Evolutionary conservation across 306 rosid genomes (phyloP).

Genomic region (Pterocarpus santalinus): DNA sequence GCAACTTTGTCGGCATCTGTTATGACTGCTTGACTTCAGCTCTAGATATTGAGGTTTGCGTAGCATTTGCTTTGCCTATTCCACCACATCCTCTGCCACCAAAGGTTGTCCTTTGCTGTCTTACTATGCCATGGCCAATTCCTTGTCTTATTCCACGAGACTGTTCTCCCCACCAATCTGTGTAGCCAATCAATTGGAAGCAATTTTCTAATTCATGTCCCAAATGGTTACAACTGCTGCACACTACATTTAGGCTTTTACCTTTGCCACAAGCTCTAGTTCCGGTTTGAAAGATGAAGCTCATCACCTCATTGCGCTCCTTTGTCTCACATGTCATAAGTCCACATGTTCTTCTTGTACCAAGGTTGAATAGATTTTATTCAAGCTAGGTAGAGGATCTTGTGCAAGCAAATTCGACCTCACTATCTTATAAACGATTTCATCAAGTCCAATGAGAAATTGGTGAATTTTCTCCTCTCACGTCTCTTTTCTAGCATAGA

Average conservation of each 20-base stretch:
- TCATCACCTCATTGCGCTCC: background rate
- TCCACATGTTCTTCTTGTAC: background rate
- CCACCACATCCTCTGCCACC: background rate
- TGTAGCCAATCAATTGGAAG: background rate
- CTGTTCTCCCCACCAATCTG: too few species aligned
- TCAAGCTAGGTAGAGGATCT: constrained; percentile 4
- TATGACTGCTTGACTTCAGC: too few species aligned
- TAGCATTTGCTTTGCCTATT: background rate
- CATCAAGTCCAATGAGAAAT: too few species aligned
- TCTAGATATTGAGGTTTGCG: background rate
- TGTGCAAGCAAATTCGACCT: background rate
- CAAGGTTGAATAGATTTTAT: background rate
- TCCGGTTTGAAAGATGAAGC: background rate
- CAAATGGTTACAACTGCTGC: background rate
- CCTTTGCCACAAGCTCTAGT: background rate
- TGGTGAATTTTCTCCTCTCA: too few species aligned
- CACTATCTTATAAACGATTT: too few species aligned
- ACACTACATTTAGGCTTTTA: background rate
- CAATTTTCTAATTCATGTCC: background rate
- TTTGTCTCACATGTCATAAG: background rate
- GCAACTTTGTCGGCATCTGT: background rate
- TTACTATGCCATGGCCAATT: background rate
- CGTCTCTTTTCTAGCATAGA: background rate
- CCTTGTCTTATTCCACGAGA: background rate
- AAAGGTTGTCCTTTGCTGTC: background rate